Evolutionary conservation across 2,329 filamentous ascomycete genomes (phyloP), one percentile per base, ranked within the genome.

Genomic region (Xylaria multiplex): DNA sequence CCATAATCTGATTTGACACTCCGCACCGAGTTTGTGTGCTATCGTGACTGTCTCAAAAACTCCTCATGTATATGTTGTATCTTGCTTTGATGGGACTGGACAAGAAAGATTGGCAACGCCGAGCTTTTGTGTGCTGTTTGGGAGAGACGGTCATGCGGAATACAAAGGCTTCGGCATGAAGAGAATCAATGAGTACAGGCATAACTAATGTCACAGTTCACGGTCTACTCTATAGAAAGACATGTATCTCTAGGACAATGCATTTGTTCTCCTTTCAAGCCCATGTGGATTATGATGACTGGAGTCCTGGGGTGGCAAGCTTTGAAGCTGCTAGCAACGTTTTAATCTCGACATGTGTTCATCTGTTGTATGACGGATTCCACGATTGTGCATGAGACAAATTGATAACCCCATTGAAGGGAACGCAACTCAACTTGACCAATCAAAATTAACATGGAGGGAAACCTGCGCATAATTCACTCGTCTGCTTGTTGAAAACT

Each of bases 311-410:
- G 35, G 42, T 55, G 48, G 14, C 59, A 53, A 50, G 24, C 19
- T 59, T 22, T 30, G 19, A 45, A 24, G 53, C 48, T 49, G n/a
- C 46, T 57, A 43, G 59, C 40, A 58, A 58, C 59, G 54, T 35
- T 57, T 43, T 53, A 52, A 57, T 56, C 30, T 61, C 46, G 54
- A 53, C 24, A 45, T 57, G 52, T 61, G 50, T 22, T 62, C 46
- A 65, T 54, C 40, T 54, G 54, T 35, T 19, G 63, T 65, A 65
- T 37, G 45, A 65, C 63, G n/a, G 35, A 24, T 27, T 52, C 43
- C n/a, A 53, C 53, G 13, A 24, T 30, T 46, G 45, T 48, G 6
- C 27, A 55, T 59, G 19, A 63, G 54, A 63, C 59, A 63, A 14
- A 32, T 14, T 13, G n/a, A 49, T 43, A 48, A 58, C 45, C 46